Conservation (phyloP, 179 eudicot genomes). For the Spergularia azorica region DNA sequence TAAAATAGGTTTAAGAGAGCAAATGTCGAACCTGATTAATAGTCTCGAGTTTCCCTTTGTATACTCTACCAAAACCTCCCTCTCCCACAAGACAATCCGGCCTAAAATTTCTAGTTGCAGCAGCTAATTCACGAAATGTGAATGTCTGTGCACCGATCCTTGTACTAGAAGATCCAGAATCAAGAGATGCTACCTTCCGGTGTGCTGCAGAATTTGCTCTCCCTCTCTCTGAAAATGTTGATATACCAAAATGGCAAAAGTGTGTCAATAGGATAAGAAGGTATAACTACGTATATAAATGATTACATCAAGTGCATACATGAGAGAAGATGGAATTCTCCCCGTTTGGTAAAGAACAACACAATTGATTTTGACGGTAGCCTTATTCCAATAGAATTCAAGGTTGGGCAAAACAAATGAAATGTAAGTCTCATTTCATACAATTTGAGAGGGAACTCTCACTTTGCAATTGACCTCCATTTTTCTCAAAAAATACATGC, state of each 20-base stretch:
- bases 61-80: slow-evolving; percentile 84
- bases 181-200: slow-evolving; percentile 34
- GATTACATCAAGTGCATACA: not conserved
- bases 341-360: no score
- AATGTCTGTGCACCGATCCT: slow-evolving; percentile 62
- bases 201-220: slow-evolving; percentile 28
- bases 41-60: slow-evolving; percentile 61
- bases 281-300: not conserved
- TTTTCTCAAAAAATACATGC: no score
- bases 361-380: no score
- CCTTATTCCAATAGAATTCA: no score
- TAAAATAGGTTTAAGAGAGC: not conserved
- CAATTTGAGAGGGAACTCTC: no score
- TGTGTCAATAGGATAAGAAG: not conserved
- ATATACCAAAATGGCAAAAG: not conserved
- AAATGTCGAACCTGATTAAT: slow-evolving; percentile 46
- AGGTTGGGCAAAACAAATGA: no score
- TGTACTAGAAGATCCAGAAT: slow-evolving; percentile 38
- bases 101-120: slow-evolving; percentile 66
- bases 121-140: slow-evolving; percentile 64
- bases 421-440: no score
- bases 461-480: no score
- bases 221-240: slow-evolving; percentile 35
- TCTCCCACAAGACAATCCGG: slow-evolving; percentile 62
- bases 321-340: not conserved